Base-by-base conservation (phyloP, 257 asterid genomes). In the Scutellaria minor region DNA sequence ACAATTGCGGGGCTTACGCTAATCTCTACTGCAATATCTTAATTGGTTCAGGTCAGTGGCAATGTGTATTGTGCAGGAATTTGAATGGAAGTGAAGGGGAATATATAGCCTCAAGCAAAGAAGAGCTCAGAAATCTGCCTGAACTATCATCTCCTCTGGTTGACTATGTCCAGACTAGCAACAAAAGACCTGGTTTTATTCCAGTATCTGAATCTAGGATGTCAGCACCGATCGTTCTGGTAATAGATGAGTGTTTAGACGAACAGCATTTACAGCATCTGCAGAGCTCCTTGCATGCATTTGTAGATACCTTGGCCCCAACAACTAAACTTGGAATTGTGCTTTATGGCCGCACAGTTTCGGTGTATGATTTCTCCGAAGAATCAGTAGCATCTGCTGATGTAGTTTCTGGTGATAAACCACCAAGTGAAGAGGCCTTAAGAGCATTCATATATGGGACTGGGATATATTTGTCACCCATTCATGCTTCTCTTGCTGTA, bases 1-100 rank as follows among this genome's bases (percentile, higher is more conserved):
- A 84, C 40, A 89, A 83, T 74, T 93, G 98, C 60, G 98, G 97
- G 64, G 90, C 96, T 74, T 93, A 88, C 80, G 89, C 98, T 65
- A 93, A 93, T 85, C 87, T 88, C 22, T 89, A 93, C 83, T 85
- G 96, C 95, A 89, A 89, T 59, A 86, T 89, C 73, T 84, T 94
- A 78, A 81, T 81, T 50, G 98, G 88, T 27, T 94, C 98, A 46
- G 98, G 98, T 40, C 98, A 94, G 86, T 94, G 98, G 98, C 98
- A 91, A 75, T 94, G 98, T 71, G 89, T 91, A 14, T 78, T 94
- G 81, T 91, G 98, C 79, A 89, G 94, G 66, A 88, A 81, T 75
- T 76, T 94, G 80, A 93, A 91, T 80, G 92, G 96, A 58, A 93
- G 98, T 78, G 91, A 82, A 82, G 97, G 98, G 53, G 94, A 91